Base-by-base conservation (phyloP, 805 yeast species). In the Candida railenensis region DNA sequence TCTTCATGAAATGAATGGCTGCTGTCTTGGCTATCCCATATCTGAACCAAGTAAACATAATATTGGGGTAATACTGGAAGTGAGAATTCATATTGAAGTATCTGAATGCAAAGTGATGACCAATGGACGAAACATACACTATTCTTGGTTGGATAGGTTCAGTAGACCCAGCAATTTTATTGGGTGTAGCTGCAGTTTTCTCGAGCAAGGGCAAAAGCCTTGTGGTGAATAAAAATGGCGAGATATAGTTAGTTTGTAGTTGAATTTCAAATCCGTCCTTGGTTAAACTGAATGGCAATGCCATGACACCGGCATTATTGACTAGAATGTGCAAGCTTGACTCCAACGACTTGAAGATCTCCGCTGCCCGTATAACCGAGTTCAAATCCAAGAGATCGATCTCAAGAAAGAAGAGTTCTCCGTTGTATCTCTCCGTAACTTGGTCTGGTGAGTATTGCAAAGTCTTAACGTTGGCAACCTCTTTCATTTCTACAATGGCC, bases 291-390 rank as follows among this genome's bases (percentile, higher is more conserved):
- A 70, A 82, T 0, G 95, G 92, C n/a, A 83, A 70, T 14, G 86
- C 90, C 82, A 86, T 83, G 3, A 85, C 80, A 2, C 95, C 94
- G 1, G 96, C 91, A 62, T 88, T 89, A 54, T 87, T 81, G 39
- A 89, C 74, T 30, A 89, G 69, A 19, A 88, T 63, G 60, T 87
- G 82, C 25, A 89, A 60, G 16, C 67, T 50, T 22, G 63, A 59
- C 53, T 85, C 92, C 44, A 66, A 53, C 14, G 62, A 61, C 37
- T 64, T 64, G 48, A 85, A 74, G 30, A 66, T 65, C 7, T 60
- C 55, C 11, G 78, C 79, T 0, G 89, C 86, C 9, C 46, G 43
- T 12, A 63, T 42, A 9, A 73, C 76, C 44, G 70, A 63, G 16
- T 56, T 45, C 18, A 73, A 57, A 36, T 53, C 56, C 28, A 66